These are phyloP conservation scores for Teratosphaeriaceae sp. DNA, from an alignment of 2,329 filamentous ascomycete genomes.

Conservation along the genomic window DNA sequence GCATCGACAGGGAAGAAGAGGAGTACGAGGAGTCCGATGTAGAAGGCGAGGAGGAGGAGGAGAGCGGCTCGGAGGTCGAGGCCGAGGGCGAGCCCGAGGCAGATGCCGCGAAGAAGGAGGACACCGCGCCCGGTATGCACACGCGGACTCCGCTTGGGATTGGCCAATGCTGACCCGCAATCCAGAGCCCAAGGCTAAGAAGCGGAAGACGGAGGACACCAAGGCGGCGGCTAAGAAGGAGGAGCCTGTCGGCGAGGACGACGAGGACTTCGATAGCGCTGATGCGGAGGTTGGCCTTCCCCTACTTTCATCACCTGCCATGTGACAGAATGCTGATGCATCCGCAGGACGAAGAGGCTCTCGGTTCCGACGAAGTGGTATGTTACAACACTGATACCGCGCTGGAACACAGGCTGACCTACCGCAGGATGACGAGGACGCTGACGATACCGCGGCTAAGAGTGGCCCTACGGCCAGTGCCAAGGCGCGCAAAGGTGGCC, in stretches of 20 bases:
- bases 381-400: neutral
- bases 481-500: constrained; percentile 20
- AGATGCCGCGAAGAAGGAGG: neutral
- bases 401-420: neutral
- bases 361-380: constrained; percentile 13
- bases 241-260: constrained; percentile 16
- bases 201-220: constrained; percentile 22
- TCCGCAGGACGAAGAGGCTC: constrained; percentile 14
- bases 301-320: constrained; percentile 17
- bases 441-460: constrained; percentile 21
- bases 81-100: constrained; percentile 1
- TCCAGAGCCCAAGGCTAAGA: constrained; percentile 23
- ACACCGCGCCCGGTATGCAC: neutral
- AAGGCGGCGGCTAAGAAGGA: neutral
- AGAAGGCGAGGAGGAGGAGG: constrained; percentile 8
- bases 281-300: constrained; percentile 16
- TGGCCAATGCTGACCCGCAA: neutral
- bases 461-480: constrained; percentile 24
- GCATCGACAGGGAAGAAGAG: constrained; percentile 9
- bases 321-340: constrained; percentile 7
- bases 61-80: constrained; percentile 7
- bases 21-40: constrained; percentile 6
- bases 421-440: constrained; percentile 10
- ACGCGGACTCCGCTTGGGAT: neutral
- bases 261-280: constrained; percentile 11